Conservation (phyloP, 1,139 yeast genomes). For the Yarrowia galli region DNA sequence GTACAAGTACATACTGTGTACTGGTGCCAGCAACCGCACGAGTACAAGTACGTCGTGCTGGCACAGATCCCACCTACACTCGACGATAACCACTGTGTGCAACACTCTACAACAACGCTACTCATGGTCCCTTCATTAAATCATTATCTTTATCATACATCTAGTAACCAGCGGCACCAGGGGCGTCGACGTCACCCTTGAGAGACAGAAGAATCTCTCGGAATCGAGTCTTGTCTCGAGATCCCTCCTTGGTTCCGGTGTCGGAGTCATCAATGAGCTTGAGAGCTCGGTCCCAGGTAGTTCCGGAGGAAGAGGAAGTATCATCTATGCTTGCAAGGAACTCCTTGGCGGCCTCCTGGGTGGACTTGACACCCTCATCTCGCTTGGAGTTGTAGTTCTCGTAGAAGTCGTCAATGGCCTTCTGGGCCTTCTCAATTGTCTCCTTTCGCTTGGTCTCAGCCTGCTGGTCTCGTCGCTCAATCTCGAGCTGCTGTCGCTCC, state of each 20-base stretch:
- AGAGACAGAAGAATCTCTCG: slow-evolving; percentile 69
- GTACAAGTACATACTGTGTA: too few species aligned
- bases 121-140: slow-evolving; percentile 11
- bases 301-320: slow-evolving; percentile 68
- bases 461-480: slow-evolving; percentile 79
- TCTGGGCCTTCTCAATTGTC: slow-evolving; percentile 78
- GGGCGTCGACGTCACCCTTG: slow-evolving; percentile 73
- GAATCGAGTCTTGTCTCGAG: slow-evolving; percentile 73
- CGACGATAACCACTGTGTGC: too few species aligned
- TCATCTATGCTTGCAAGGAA: slow-evolving; percentile 80
- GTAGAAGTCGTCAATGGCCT: slow-evolving; percentile 90
- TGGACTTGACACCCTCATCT: slow-evolving; percentile 71
- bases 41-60: too few species aligned
- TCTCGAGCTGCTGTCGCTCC: slow-evolving; percentile 80
- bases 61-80: too few species aligned
- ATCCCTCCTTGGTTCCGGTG: slow-evolving; percentile 55
- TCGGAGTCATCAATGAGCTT: slow-evolving; percentile 59
- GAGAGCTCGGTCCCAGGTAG: slow-evolving; percentile 87
- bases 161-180: slow-evolving; percentile 70
- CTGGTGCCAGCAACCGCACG: too few species aligned
- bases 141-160: slow-evolving; percentile 36
- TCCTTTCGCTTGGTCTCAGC: slow-evolving; percentile 71
- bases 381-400: slow-evolving; percentile 89
- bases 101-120: not conserved
- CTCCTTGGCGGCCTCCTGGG: slow-evolving; percentile 69